These are phyloP conservation scores for Dendrocalamus latiflorus DNA, from an alignment of 202 grass and related monocot genomes.

Conservation along the genomic window DNA sequence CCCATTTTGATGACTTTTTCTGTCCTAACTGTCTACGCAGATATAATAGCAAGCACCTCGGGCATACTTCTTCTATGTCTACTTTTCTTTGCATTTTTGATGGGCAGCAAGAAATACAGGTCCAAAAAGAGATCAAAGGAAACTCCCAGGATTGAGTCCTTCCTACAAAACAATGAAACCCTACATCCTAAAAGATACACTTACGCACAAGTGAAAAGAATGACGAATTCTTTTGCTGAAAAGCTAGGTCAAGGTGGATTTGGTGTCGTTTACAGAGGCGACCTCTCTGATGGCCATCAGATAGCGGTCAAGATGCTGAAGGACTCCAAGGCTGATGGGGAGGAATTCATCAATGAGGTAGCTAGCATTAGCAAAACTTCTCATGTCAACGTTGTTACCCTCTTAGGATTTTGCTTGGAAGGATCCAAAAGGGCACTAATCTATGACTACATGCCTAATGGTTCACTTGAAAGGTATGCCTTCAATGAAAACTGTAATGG, in stretches of 20 bases:
- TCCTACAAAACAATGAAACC: slow-evolving; percentile 45
- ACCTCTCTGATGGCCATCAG: slow-evolving; percentile 23
- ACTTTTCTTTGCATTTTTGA: not conserved
- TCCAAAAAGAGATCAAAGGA: slow-evolving; percentile 1
- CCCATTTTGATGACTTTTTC: not conserved
- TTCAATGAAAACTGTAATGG: not conserved
- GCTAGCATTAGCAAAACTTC: slow-evolving; percentile 69
- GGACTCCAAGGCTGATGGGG: slow-evolving; percentile 45
- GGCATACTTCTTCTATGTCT: not conserved
- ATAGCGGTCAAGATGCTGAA: slow-evolving; percentile 67
- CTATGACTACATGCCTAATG: slow-evolving; percentile 71
- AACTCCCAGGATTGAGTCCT: slow-evolving; percentile 31
- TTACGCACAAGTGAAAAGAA: slow-evolving; percentile 61
- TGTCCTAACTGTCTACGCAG: not conserved
- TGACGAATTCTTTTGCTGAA: slow-evolving; percentile 50
- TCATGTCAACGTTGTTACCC: slow-evolving; percentile 59
- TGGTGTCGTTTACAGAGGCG: slow-evolving; percentile 58
- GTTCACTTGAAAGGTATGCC: slow-evolving; percentile 63
- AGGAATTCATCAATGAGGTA: slow-evolving; percentile 76
- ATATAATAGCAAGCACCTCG: not conserved
- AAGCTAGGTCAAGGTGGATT: slow-evolving; percentile 71
- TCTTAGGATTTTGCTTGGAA: slow-evolving; percentile 76
- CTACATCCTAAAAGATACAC: slow-evolving; percentile 49
- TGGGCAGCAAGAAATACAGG: slow-evolving; percentile 1
- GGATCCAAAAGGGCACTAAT: slow-evolving; percentile 60